Conservation (phyloP, 148 eudicot species). For the Dysphania ambrosioides region DNA sequence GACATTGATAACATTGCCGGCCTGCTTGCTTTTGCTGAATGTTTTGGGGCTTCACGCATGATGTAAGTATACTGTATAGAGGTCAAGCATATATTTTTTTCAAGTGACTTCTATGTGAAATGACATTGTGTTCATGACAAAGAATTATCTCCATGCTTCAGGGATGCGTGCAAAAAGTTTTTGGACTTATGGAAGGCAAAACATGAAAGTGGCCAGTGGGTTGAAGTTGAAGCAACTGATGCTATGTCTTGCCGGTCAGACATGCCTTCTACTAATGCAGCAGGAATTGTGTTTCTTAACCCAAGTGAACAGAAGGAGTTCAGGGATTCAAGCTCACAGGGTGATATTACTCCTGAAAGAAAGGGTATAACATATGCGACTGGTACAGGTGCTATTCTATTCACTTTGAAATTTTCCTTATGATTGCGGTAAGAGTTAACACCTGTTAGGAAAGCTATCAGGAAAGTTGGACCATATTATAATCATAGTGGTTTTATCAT, state of each 20-base stretch:
- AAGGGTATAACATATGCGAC: slow-evolving; percentile 39
- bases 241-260: slow-evolving; percentile 49
- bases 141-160: slow-evolving; percentile 27
- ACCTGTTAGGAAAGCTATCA: neutral
- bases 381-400: slow-evolving; percentile 34
- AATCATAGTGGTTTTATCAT: neutral
- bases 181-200: slow-evolving; percentile 82
- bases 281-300: slow-evolving; percentile 58
- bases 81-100: neutral
- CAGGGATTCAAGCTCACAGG: slow-evolving; percentile 25
- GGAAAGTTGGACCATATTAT: neutral
- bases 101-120: neutral
- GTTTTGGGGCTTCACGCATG: slow-evolving; percentile 92
- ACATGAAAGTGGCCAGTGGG: slow-evolving; percentile 97
- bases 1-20: slow-evolving; percentile 67
- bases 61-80: slow-evolving; percentile 37
- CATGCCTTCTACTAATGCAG: slow-evolving; percentile 44
- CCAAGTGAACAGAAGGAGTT: slow-evolving; percentile 28
- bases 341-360: slow-evolving; percentile 45
- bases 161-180: slow-evolving; percentile 84
- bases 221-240: slow-evolving; percentile 83
- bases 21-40: slow-evolving; percentile 66
- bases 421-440: neutral
- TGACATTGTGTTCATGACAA: neutral
- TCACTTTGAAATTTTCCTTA: neutral